These are phyloP conservation scores for Heimioporus retisporus DNA, from an alignment of 1,284 basidiomycete species.

Conservation along the genomic window DNA sequence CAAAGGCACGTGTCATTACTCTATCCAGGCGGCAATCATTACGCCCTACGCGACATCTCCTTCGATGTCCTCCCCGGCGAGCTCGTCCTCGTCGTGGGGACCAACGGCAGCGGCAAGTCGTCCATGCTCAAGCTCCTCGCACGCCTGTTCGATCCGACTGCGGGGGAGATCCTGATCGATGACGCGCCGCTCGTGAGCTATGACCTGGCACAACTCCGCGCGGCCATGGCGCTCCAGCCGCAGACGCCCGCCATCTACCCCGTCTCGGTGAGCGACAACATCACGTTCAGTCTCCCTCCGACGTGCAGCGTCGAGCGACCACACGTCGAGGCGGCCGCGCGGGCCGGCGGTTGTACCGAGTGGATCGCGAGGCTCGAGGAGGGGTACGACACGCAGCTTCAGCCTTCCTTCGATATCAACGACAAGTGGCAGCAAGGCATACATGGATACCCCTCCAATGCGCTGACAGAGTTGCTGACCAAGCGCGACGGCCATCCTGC, in stretches of 20 bases:
- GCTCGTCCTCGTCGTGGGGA: constrained; percentile 58
- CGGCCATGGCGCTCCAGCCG: constrained; percentile 48
- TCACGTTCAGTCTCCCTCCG: constrained; percentile 24
- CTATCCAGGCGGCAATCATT: constrained; percentile 42
- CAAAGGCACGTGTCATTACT: constrained; percentile 54
- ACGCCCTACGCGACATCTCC: constrained; percentile 48
- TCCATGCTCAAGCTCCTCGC: constrained; percentile 57
- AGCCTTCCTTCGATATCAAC: constrained; percentile 41
- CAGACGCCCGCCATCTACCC: constrained; percentile 56
- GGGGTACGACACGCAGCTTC: constrained; percentile 48
- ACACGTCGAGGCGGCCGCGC: constrained; percentile 46
- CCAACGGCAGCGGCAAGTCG: constrained; percentile 62
- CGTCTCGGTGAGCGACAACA: constrained; percentile 53
- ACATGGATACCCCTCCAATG: constrained; percentile 28
- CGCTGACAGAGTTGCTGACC: constrained; percentile 23
- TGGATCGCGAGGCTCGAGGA: constrained; percentile 46
- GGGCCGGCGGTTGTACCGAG: constrained; percentile 46
- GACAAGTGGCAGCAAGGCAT: constrained; percentile 26
- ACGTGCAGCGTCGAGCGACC: not conserved
- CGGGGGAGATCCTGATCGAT: constrained; percentile 54
- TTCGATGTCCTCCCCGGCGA: constrained; percentile 56
- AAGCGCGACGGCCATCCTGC: constrained; percentile 17
- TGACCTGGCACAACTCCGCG: constrained; percentile 42
- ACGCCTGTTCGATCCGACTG: constrained; percentile 49
- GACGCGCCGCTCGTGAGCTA: constrained; percentile 41